Conservation (phyloP, 768 basidiomycete genomes). For the Clitopilus hobsonii region DNA sequence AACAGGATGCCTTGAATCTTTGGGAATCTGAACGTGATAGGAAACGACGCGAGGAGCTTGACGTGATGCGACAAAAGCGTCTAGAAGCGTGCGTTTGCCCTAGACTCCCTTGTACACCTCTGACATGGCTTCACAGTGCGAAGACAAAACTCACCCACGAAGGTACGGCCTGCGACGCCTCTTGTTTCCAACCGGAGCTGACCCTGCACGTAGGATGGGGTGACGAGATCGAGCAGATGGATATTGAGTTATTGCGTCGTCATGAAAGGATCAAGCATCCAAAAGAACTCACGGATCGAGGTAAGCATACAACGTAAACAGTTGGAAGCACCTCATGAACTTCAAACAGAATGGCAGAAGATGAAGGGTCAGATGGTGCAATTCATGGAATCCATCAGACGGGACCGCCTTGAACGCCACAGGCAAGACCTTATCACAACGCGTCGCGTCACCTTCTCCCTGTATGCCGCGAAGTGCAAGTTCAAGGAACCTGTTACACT, state of each 20-base stretch:
- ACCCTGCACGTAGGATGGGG: conserved; percentile 30
- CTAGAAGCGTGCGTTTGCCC: conserved; percentile 27
- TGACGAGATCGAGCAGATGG: conserved; percentile 23
- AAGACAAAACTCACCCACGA: not conserved
- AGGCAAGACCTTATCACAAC: not conserved
- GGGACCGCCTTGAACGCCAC: not conserved
- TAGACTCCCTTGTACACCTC: not conserved
- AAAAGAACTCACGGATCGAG: conserved; percentile 31
- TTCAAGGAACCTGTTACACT: not conserved
- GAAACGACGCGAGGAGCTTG: conserved; percentile 30
- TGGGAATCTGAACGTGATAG: conserved; percentile 28
- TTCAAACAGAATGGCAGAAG: not conserved
- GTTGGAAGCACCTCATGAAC: not conserved
- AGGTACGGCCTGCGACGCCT: not conserved
- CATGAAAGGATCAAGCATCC: conserved; percentile 34
- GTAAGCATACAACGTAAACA: conserved; percentile 16
- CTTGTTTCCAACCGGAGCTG: conserved; percentile 1
- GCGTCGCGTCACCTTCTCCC: not conserved
- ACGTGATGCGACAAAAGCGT: conserved; percentile 28
- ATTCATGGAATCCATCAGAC: not conserved
- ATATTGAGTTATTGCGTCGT: conserved; percentile 9
- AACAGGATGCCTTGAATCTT: conserved; percentile 20
- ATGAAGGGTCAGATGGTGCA: not conserved
- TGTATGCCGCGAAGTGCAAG: not conserved
- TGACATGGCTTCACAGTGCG: not conserved